These are phyloP conservation scores for Stemphylium lycopersici DNA, from an alignment of 2,329 filamentous ascomycete species.

Conservation along the genomic window DNA sequence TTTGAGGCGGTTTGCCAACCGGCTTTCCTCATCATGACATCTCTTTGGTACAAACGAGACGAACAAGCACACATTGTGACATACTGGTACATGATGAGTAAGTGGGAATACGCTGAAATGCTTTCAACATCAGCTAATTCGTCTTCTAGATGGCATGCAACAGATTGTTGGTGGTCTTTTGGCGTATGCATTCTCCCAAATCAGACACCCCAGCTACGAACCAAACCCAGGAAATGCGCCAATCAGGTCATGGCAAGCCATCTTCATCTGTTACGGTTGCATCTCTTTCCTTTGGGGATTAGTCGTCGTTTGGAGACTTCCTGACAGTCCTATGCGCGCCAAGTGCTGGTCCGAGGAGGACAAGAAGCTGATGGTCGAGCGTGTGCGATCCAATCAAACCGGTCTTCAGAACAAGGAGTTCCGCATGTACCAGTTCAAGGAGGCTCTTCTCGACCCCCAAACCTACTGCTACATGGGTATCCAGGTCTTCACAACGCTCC, in stretches of 20 bases:
- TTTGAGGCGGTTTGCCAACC: slow-evolving; percentile 75
- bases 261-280: slow-evolving; percentile 71
- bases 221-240: slow-evolving; percentile 47
- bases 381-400: slow-evolving; percentile 55
- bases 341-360: slow-evolving; percentile 71
- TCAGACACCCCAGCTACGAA: slow-evolving; percentile 24
- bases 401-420: slow-evolving; percentile 58
- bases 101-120: background rate
- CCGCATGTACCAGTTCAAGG: slow-evolving; percentile 60
- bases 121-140: background rate
- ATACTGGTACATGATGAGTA: slow-evolving; percentile 75
- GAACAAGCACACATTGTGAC: slow-evolving; percentile 71
- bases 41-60: slow-evolving; percentile 73
- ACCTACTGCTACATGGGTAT: slow-evolving; percentile 63
- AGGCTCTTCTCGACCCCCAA: slow-evolving; percentile 69
- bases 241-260: slow-evolving; percentile 70
- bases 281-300: slow-evolving; percentile 68
- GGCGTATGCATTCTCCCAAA: slow-evolving; percentile 56
- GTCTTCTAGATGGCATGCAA: slow-evolving; percentile 62
- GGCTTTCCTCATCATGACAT: slow-evolving; percentile 68
- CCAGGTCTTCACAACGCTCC: slow-evolving; percentile 73
- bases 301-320: slow-evolving; percentile 55
- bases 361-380: slow-evolving; percentile 62
- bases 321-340: slow-evolving; percentile 72
- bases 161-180: slow-evolving; percentile 75